A percentile compares a stretch with the other conserved stretches of the same genome.
Evolutionary conservation across 345 rosid genomes (phyloP).

Genomic region (Eucalyptus caleyi): DNA sequence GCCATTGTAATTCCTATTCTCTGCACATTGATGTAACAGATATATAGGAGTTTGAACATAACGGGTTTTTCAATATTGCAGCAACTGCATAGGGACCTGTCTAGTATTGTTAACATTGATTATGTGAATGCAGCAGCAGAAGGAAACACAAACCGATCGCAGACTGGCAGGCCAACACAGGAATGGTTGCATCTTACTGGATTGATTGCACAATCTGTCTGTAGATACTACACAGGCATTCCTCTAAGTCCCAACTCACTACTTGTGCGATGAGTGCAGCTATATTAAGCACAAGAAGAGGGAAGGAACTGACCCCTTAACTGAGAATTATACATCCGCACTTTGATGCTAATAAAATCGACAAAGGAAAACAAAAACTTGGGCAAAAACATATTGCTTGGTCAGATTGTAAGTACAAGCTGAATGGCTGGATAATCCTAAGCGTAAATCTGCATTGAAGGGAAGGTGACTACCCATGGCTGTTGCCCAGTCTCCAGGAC

Average conservation of each 20-base stretch:
- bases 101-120: not conserved
- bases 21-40: not conserved
- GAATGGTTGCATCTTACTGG: not conserved
- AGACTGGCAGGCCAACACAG: not conserved
- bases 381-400: not conserved
- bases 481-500: not conserved
- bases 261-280: not conserved
- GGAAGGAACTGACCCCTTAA: not conserved
- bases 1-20: not conserved
- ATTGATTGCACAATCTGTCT: not conserved
- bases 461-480: not conserved
- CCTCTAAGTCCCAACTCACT: not conserved
- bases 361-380: not conserved
- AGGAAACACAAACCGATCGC: not conserved
- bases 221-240: not conserved
- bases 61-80: rapidly evolving
- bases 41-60: not conserved
- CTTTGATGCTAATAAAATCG: not conserved
- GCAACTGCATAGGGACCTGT: not conserved
- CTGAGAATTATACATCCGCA: not conserved
- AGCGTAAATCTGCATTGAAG: not conserved
- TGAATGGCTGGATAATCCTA: not conserved
- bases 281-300: not conserved
- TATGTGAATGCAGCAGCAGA: not conserved
- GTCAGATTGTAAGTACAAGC: not conserved